Evolutionary conservation across 805 yeast genomes (phyloP), one percentile per base, ranked within the genome.

Genomic region (Tetrapisispora iriomotensis): DNA sequence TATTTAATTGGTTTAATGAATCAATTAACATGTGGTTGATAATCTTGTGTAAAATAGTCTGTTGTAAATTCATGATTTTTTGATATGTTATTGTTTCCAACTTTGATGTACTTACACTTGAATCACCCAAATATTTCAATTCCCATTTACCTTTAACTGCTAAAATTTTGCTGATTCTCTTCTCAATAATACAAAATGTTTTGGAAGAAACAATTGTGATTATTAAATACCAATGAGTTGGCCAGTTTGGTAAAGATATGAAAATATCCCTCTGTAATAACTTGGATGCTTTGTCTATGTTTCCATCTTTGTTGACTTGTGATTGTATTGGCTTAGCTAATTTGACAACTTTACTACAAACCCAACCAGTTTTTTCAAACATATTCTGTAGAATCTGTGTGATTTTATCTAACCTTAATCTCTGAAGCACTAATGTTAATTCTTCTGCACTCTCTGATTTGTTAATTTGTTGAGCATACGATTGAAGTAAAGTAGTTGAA

Each of bases 331-430:
- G 53, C 6, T 40, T 39, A 23, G 45, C 46, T 22, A 58, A 39
- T 25, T 48, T 48, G 3, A 58, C 47, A 7, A 54, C 53, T 33
- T 48, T 51, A 30, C 53, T 51, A 32, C 60, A 56, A 24, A 49
- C 42, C 65, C 65, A 61, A 18, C 62, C 62, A 4, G 61, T 57
- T 39, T 59, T 61, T 31, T 55, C 58, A 41, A 61, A 58, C 64
- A 61, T 60, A 34, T 58, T 57, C 8, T 49, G 44, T 10, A 61
- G 30, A n/a, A 57, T 49, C 15, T 48, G 48, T 1, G 49, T 51
- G 10, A 57, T 57, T 36, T 58, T 60, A 32, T 58, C 62, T 30
- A 59, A 37, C 40, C 57, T 58, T 18, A 61, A 45, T 20, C 42
- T 49, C 27, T 55, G 62, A 19, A 61, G 41, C 18, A 57, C 50